Conservation (phyloP, 768 basidiomycete species). For the Mycena capillaripes region DNA sequence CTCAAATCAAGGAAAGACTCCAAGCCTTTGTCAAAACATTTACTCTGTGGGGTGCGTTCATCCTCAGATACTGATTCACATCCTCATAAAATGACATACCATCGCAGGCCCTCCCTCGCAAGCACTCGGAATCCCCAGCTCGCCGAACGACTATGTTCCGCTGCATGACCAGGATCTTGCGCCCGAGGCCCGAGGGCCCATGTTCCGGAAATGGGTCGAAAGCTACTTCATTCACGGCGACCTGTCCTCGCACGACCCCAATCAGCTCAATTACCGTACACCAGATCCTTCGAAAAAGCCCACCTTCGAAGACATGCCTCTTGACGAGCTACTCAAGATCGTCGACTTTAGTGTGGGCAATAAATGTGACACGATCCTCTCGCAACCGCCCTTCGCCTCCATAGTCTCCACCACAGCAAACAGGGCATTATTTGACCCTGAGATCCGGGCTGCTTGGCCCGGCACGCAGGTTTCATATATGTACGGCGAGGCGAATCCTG, state of each 20-base stretch:
- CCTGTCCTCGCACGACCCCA: not conserved
- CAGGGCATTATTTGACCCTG: not conserved
- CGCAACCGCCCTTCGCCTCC: not conserved
- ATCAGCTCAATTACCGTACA: not conserved
- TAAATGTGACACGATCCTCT: constrained; percentile 18
- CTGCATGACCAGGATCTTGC: constrained; percentile 5
- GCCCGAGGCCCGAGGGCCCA: constrained; percentile 10
- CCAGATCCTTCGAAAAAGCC: not conserved
- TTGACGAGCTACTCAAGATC: not conserved
- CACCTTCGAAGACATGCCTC: constrained; percentile 6
- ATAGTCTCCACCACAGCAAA: not conserved
- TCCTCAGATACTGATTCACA: not conserved
- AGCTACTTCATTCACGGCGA: constrained; percentile 28
- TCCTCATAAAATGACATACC: not conserved
- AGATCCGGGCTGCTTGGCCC: not conserved
- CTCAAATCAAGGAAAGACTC: constrained; percentile 28
- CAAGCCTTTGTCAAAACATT: constrained; percentile 36
- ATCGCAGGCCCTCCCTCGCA: constrained; percentile 17
- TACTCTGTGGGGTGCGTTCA: constrained; percentile 42
- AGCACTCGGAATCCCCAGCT: constrained; percentile 21
- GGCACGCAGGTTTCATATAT: not conserved
- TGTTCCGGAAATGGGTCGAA: constrained; percentile 24
- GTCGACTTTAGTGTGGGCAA: constrained; percentile 2
- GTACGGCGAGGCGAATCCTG: not conserved
- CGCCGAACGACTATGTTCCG: constrained; percentile 11